Evolutionary conservation across 2,329 filamentous ascomycete species (phyloP).

Genomic region (Dothistroma septosporum): DNA sequence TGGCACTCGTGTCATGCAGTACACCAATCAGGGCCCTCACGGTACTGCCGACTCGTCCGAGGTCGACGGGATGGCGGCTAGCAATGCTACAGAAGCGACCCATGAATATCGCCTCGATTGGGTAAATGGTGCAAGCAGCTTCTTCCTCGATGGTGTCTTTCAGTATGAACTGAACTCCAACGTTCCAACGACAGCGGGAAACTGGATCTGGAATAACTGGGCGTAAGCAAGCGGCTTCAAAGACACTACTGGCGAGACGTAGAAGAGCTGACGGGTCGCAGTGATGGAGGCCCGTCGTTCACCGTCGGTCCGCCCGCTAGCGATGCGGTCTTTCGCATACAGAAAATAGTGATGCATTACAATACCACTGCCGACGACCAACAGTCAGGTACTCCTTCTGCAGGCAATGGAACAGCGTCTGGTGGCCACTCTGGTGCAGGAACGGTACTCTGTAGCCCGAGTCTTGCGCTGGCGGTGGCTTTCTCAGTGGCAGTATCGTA

Average conservation of each 20-base stretch:
- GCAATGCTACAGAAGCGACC: slow-evolving; percentile 9
- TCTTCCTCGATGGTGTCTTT: slow-evolving; percentile 17
- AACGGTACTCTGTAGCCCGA: no score
- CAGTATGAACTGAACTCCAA: slow-evolving; percentile 4
- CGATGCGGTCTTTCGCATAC: slow-evolving; percentile 20
- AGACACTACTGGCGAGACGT: background rate
- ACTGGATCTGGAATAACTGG: slow-evolving; percentile 26
- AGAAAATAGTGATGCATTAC: slow-evolving; percentile 24
- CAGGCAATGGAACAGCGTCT: background rate
- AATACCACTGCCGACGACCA: slow-evolving; percentile 2
- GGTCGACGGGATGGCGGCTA: background rate
- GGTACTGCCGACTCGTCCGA: slow-evolving; percentile 4
- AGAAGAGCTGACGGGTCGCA: slow-evolving; percentile 2
- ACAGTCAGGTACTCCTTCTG: background rate
- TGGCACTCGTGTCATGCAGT: slow-evolving; percentile 10
- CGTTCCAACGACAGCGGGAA: background rate
- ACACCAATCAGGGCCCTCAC: slow-evolving; percentile 16
- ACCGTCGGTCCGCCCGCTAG: slow-evolving; percentile 16
- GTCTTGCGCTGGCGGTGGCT: no score
- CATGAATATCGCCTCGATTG: slow-evolving; percentile 23
- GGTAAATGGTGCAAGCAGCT: slow-evolving; percentile 13
- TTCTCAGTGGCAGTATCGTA: no score
- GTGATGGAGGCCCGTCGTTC: slow-evolving; percentile 19
- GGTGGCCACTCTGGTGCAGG: background rate
- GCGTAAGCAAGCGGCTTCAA: slow-evolving; percentile 10